These are phyloP conservation scores for sunflower (Helianthus annuus) DNA, from an alignment of 129 eudicot genomes.

Conservation along the genomic window DNA sequence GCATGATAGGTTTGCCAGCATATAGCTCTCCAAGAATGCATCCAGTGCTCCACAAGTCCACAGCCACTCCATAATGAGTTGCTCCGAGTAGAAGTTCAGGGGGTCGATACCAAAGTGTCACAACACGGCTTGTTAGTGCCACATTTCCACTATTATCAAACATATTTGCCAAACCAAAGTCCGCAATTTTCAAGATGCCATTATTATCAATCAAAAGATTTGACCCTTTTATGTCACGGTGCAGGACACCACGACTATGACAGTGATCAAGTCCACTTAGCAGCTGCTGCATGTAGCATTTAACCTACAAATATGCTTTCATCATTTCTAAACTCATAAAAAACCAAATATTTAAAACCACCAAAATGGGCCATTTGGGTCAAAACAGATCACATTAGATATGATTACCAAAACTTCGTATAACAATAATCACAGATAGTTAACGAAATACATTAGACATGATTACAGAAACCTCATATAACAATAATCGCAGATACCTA, in stretches of 20 bases:
- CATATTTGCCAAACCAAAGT: conserved; percentile 45
- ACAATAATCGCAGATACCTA: too few species aligned
- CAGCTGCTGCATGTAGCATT: conserved; percentile 53
- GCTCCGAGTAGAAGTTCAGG: conserved; percentile 39
- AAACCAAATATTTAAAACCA: too few species aligned
- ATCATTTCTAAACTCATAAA: too few species aligned
- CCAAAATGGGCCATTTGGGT: too few species aligned
- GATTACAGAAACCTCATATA: too few species aligned
- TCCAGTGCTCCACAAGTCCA: conserved; percentile 55
- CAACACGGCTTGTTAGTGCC: conserved; percentile 49
- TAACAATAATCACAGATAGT: too few species aligned
- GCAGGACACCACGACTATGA: conserved; percentile 49
- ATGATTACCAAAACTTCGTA: too few species aligned
- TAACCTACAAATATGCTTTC: conserved; percentile 31
- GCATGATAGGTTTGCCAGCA: conserved; percentile 59
- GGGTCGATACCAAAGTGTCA: conserved; percentile 41
- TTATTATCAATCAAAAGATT: conserved; percentile 36
- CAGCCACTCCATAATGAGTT: conserved; percentile 41
- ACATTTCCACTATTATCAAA: conserved; percentile 23
- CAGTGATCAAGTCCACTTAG: conserved; percentile 55
- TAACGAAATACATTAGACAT: too few species aligned
- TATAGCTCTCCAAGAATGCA: conserved; percentile 52
- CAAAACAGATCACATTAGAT: too few species aligned
- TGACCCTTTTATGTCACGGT: conserved; percentile 23
- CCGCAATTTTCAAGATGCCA: conserved; percentile 47